phyloP scores from a whole-genome alignment of 495 filamentous ascomycete genomes.

The Aspergillus carlsbadensis region DNA sequence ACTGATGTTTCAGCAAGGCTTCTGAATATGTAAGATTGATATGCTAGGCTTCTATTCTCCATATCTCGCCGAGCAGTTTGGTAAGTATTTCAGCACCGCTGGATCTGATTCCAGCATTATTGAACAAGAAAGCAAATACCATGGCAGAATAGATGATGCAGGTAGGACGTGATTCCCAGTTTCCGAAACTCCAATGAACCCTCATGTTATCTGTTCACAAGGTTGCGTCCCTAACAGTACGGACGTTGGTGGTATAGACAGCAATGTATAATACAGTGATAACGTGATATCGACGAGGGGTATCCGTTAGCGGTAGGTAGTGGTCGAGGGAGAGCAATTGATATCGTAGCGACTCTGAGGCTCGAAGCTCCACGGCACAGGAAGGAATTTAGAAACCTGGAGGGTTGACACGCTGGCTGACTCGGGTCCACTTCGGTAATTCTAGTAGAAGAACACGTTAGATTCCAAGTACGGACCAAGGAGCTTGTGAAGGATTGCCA shows the following conservation, averaged over 20 bases:
- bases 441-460: constrained; percentile 48
- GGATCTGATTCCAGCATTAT: too few relatives aligned
- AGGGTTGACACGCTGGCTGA: constrained; percentile 89
- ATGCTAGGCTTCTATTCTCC: not conserved
- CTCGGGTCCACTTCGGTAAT: constrained; percentile 93
- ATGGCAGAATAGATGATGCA: constrained; percentile 15
- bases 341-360: not conserved
- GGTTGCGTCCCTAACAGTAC: not conserved
- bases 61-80: too few relatives aligned
- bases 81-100: too few relatives aligned
- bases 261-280: constrained; percentile 37
- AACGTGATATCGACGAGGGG: constrained; percentile 9
- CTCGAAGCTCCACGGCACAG: too few relatives aligned
- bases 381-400: constrained; percentile 72
- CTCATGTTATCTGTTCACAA: constrained; percentile 24
- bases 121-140: too few relatives aligned
- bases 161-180: constrained; percentile 26
- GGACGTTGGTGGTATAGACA: constrained; percentile 7
- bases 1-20: too few relatives aligned
- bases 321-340: constrained; percentile 8
- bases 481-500: not conserved
- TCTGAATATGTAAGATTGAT: not conserved
- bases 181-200: constrained; percentile 42
- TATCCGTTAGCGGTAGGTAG: not conserved
- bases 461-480: not conserved